Evolutionary conservation across 2,329 filamentous ascomycete species (phyloP).

Genomic region (Fusarium coffeatum): DNA sequence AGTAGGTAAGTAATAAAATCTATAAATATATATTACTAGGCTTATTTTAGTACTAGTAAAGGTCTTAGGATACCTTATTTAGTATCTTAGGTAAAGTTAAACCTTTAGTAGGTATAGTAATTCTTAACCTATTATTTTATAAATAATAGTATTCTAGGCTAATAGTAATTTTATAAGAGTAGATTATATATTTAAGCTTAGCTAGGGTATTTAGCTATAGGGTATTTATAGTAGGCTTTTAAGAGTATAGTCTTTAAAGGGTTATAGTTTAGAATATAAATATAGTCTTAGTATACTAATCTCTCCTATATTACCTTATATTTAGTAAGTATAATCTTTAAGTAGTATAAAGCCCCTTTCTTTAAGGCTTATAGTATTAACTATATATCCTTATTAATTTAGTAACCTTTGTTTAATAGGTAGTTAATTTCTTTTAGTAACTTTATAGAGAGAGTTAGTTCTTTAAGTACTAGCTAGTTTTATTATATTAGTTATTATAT

Average conservation of each 20-base stretch:
- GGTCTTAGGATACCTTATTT: not conserved
- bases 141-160: not conserved
- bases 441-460: not conserved
- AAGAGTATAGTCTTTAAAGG: too few relatives aligned
- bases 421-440: not conserved
- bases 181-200: not conserved
- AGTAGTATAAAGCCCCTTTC: not conserved
- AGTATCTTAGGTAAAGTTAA: not conserved
- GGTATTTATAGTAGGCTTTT: too few relatives aligned
- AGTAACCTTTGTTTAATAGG: not conserved
- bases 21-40: not conserved
- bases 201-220: too few relatives aligned
- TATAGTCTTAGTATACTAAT: not conserved
- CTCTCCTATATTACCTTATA: not conserved
- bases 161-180: not conserved
- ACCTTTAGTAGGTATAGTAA: not conserved
- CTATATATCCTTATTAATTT: not conserved
- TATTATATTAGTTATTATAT: not conserved
- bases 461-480: not conserved
- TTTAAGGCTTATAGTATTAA: not conserved
- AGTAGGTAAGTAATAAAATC: not conserved
- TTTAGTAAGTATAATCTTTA: not conserved
- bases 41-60: not conserved
- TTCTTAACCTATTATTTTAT: too few relatives aligned
- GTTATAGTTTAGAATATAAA: not conserved